phyloP scores from a whole-genome alignment of 2,329 filamentous ascomycete species.

The Ilyonectria sp. region DNA sequence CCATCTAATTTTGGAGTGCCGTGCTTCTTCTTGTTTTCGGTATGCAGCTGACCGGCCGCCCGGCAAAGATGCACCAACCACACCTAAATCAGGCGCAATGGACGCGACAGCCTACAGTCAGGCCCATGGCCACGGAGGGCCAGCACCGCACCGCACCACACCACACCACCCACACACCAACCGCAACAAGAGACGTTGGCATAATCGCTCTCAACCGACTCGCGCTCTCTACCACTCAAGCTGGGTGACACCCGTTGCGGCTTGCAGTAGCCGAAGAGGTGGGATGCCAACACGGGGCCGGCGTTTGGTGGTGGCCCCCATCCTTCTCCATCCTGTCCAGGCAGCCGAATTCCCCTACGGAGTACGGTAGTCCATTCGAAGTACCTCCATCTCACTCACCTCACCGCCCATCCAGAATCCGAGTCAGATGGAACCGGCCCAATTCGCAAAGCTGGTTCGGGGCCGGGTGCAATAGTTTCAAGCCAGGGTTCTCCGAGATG shows the following conservation, averaged over 20 bases:
- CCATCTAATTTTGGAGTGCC: slow-evolving; percentile 40
- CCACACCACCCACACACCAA: slow-evolving; percentile 10
- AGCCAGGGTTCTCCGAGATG: slow-evolving; percentile 28
- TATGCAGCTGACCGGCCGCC: slow-evolving; percentile 38
- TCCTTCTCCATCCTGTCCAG: slow-evolving; percentile 39
- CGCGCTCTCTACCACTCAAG: slow-evolving; percentile 19
- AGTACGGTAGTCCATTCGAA: slow-evolving; percentile 4
- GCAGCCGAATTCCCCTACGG: slow-evolving; percentile 42
- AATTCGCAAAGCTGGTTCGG: slow-evolving; percentile 27
- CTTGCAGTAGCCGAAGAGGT: slow-evolving; percentile 41
- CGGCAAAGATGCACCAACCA: slow-evolving; percentile 34
- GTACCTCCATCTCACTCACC: slow-evolving; percentile 21
- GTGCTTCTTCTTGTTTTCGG: slow-evolving; percentile 35
- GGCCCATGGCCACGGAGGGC: slow-evolving; percentile 7
- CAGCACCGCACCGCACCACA: slow-evolving; percentile 3
- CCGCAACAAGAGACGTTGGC: slow-evolving; percentile 11
- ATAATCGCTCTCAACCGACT: slow-evolving; percentile 13
- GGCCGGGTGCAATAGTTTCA: slow-evolving; percentile 21
- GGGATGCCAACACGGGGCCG: slow-evolving; percentile 22
- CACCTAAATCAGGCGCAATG: slow-evolving; percentile 20
- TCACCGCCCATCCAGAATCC: slow-evolving; percentile 35
- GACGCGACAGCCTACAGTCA: slow-evolving; percentile 1
- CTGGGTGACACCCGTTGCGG: slow-evolving; percentile 29
- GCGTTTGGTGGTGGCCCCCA: slow-evolving; percentile 26
- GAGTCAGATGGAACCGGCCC: slow-evolving; percentile 29